Conservation (phyloP, 192 early-diverging fungal species). For the Chytriomyces confervae region DNA sequence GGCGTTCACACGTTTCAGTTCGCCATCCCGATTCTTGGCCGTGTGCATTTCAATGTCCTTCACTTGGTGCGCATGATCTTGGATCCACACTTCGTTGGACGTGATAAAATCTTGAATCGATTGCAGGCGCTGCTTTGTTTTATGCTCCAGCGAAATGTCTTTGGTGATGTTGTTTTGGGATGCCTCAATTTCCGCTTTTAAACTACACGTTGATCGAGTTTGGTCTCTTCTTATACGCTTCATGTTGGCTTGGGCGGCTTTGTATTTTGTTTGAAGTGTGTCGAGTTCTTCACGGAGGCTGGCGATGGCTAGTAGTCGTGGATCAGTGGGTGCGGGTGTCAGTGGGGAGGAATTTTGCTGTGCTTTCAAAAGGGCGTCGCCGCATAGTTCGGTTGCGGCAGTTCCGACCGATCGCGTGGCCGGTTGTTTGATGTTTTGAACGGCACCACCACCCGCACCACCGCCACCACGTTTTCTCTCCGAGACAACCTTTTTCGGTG, state of each 20-base stretch:
- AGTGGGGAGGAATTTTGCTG: background rate
- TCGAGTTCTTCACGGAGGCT: slow-evolving; percentile 7
- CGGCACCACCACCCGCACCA: background rate
- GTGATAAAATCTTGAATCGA: slow-evolving; percentile 9
- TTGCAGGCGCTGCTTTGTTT: slow-evolving; percentile 17
- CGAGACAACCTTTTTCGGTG: background rate
- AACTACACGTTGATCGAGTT: slow-evolving; percentile 12
- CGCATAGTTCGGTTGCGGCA: background rate
- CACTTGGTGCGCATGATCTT: background rate
- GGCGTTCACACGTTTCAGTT: background rate
- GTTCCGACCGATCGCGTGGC: background rate
- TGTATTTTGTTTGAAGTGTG: slow-evolving; percentile 11
- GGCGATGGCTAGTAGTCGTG: background rate
- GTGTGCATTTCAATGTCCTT: background rate
- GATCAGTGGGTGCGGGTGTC: background rate
- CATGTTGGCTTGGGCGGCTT: slow-evolving; percentile 8
- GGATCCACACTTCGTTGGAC: background rate
- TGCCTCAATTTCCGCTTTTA: slow-evolving; percentile 24
- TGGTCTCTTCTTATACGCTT: slow-evolving; percentile 1
- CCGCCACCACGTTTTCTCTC: background rate
- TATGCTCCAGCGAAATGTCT: slow-evolving; percentile 20
- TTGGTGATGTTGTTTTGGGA: slow-evolving; percentile 1
- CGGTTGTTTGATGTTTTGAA: no score
- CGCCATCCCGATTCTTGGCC: background rate
- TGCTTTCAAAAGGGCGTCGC: background rate